These are phyloP conservation scores for Lumnitzera racemosa DNA, from an alignment of 345 rosid genomes.

Conservation along the genomic window DNA sequence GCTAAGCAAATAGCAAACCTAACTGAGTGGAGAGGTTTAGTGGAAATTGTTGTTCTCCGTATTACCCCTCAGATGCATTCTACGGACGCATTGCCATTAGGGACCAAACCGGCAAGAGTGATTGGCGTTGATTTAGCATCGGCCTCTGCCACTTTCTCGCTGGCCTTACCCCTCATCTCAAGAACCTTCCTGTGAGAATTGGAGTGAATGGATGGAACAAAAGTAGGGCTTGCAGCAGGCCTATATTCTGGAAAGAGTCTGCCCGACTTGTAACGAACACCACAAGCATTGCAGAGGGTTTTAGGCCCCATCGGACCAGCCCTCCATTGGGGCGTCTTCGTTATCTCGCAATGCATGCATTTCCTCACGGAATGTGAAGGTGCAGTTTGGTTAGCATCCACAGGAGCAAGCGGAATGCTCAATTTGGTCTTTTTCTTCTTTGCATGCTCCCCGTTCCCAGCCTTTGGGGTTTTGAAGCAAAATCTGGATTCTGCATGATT, in stretches of 20 bases:
- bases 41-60: slow-evolving; percentile 5
- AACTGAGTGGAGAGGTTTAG: not conserved
- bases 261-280: slow-evolving; percentile 90
- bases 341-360: slow-evolving; percentile 93
- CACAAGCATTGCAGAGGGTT: slow-evolving; percentile 97
- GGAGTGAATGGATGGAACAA: slow-evolving; percentile 80
- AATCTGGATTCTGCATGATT: slow-evolving; percentile 51
- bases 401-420: slow-evolving; percentile 15
- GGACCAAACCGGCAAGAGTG: slow-evolving; percentile 31
- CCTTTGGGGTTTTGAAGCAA: slow-evolving; percentile 62
- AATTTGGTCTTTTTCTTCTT: slow-evolving; percentile 46
- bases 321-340: slow-evolving; percentile 98
- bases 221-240: slow-evolving; percentile 95
- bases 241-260: slow-evolving; percentile 97
- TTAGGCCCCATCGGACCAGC: slow-evolving; percentile 98
- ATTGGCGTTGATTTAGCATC: slow-evolving; percentile 12
- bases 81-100: slow-evolving; percentile 29
- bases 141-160: slow-evolving; percentile 8
- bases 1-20: too few relatives aligned
- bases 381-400: slow-evolving; percentile 28
- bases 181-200: slow-evolving; percentile 94
- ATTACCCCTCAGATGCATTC: slow-evolving; percentile 29
- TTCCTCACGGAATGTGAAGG: slow-evolving; percentile 50
- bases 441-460: slow-evolving; percentile 31
- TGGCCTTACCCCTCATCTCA: slow-evolving; percentile 72